Conservation (phyloP, 2,329 filamentous ascomycete genomes). For the Cadophora luteo-olivacea region DNA sequence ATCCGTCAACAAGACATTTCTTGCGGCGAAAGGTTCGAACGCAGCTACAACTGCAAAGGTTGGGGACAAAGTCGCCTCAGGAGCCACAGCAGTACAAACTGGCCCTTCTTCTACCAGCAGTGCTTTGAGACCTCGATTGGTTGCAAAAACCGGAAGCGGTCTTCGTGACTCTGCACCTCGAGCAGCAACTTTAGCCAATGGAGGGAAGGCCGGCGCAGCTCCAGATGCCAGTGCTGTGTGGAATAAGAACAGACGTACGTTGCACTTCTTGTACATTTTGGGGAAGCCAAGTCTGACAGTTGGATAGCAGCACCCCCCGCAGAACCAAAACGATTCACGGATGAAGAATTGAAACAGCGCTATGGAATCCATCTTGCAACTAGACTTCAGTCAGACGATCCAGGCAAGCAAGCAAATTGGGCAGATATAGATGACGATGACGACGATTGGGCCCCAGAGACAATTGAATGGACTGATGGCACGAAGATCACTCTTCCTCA, state of each 20-base stretch:
- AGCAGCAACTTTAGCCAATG: slow-evolving; percentile 53
- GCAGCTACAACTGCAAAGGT: slow-evolving; percentile 55
- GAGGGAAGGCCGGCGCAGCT: slow-evolving; percentile 63
- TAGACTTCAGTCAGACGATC: slow-evolving; percentile 77
- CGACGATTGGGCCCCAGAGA: slow-evolving; percentile 85
- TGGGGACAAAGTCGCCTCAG: slow-evolving; percentile 57
- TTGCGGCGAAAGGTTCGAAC: slow-evolving; percentile 70
- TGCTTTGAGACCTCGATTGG: slow-evolving; percentile 71
- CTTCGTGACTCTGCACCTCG: slow-evolving; percentile 59
- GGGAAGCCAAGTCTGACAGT: slow-evolving; percentile 37
- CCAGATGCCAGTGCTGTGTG: slow-evolving; percentile 80
- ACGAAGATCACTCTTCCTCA: slow-evolving; percentile 80
- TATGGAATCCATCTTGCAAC: slow-evolving; percentile 87
- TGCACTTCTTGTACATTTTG: slow-evolving; percentile 18
- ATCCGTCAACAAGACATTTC: slow-evolving; percentile 83
- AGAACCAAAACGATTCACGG: slow-evolving; percentile 82
- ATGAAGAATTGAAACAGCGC: slow-evolving; percentile 83
- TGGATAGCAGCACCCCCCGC: slow-evolving; percentile 64
- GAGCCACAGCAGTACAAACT: slow-evolving; percentile 51
- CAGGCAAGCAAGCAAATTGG: slow-evolving; percentile 81
- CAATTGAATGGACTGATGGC: slow-evolving; percentile 87
- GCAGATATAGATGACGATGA: slow-evolving; percentile 90
- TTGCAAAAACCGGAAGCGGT: slow-evolving; percentile 74
- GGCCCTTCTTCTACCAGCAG: slow-evolving; percentile 54
- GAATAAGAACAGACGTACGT: slow-evolving; percentile 86